Evolutionary conservation across 305 asterid species (phyloP).

Genomic region (Salvia sclarea): DNA sequence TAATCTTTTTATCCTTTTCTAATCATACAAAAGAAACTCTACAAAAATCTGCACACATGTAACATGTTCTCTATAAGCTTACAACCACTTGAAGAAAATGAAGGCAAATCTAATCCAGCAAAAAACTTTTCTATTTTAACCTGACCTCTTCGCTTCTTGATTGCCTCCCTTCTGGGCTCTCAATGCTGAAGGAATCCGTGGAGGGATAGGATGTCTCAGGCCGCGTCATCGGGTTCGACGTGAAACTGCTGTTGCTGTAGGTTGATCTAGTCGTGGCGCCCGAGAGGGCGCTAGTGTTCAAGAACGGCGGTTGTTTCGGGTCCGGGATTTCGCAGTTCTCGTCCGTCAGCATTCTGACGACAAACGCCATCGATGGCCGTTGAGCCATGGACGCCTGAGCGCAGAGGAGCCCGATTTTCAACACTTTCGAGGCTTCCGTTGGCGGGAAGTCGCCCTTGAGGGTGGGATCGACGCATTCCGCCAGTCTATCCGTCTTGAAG

Average conservation of each 20-base stretch:
- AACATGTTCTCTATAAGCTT: background rate
- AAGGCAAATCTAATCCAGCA: background rate
- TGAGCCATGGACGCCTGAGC: constrained; percentile 55
- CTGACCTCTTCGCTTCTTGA: constrained; percentile 39
- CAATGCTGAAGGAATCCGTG: constrained; percentile 46
- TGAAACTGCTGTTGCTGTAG: constrained; percentile 42
- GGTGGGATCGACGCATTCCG: constrained; percentile 50
- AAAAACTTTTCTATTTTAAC: constrained; percentile 23
- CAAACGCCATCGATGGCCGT: constrained; percentile 66
- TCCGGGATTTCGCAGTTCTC: constrained; percentile 52
- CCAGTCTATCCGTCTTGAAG: constrained; percentile 40
- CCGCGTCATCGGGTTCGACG: constrained; percentile 35
- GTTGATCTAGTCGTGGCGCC: constrained; percentile 43
- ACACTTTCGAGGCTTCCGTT: constrained; percentile 41
- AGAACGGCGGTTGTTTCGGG: constrained; percentile 65
- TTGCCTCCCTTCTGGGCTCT: constrained; percentile 46
- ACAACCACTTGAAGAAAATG: background rate
- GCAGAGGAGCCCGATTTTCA: constrained; percentile 60
- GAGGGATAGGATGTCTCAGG: constrained; percentile 41
- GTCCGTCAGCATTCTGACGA: constrained; percentile 52
- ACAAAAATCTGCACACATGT: constrained; percentile 10
- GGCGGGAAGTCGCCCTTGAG: constrained; percentile 45
- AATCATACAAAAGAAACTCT: no score
- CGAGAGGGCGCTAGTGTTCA: constrained; percentile 38
- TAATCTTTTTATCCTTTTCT: no score